A percentile compares a stretch with the other conserved stretches of the same genome.
Conservation (phyloP, 2,329 filamentous ascomycete species). For the Diaporthe citri region DNA sequence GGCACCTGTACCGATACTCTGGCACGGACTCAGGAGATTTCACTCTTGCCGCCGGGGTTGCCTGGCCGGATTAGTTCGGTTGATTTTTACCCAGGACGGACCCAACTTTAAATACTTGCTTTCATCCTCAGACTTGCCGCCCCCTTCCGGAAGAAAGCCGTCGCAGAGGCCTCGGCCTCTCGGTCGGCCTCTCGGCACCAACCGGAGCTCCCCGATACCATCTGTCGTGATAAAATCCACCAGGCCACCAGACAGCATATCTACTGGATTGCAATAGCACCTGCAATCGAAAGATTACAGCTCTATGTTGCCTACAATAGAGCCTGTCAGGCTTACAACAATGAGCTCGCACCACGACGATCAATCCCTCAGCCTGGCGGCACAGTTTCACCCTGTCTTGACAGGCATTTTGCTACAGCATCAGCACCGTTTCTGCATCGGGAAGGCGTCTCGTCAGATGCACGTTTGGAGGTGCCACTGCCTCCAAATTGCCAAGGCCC, state of each 20-base stretch:
- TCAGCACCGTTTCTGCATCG: conserved; percentile 29
- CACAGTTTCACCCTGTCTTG: conserved; percentile 12
- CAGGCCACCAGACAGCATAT: neutral
- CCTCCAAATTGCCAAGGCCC: conserved; percentile 27
- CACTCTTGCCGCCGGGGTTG: conserved; percentile 16
- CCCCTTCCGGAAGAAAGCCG: conserved; percentile 22
- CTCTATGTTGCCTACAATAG: neutral
- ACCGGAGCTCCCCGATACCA: conserved; percentile 11
- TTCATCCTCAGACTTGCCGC: conserved; percentile 8
- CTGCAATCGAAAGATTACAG: neutral
- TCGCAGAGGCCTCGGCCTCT: conserved; percentile 8
- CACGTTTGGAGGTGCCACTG: conserved; percentile 25
- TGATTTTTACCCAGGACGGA: conserved; percentile 17
- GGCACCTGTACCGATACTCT: conserved; percentile 25
- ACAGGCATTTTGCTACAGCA: conserved; percentile 30
- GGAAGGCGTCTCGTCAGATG: conserved; percentile 17
- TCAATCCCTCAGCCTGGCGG: conserved; percentile 12
- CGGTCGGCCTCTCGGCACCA: conserved; percentile 20
- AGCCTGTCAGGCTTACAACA: neutral
- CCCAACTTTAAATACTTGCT: conserved; percentile 25
- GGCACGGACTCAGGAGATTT: conserved; percentile 33
- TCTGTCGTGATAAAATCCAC: neutral
- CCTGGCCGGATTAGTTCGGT: conserved; percentile 13
- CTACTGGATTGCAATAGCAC: neutral
- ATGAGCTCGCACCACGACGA: conserved; percentile 25